Conservation (phyloP, 257 asterid species). For the Fraxinus excelsior region DNA sequence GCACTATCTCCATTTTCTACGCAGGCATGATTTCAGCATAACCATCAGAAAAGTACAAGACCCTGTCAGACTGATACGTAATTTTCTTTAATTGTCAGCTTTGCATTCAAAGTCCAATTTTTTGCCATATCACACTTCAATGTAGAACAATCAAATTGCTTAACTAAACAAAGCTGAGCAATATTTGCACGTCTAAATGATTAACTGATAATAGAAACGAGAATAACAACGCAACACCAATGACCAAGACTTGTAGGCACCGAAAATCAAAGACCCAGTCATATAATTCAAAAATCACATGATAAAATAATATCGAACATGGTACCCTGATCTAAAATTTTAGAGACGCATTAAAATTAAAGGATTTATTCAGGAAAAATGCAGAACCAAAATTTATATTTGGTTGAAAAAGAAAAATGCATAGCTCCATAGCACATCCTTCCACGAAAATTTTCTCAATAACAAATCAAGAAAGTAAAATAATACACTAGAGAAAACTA, state of each 20-base stretch:
- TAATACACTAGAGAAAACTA: neutral
- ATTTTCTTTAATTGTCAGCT: neutral
- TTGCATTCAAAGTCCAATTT: neutral
- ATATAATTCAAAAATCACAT: slow-evolving; percentile 9
- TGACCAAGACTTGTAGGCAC: neutral
- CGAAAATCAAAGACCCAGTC: neutral
- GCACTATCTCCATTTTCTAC: neutral
- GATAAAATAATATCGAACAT: slow-evolving; percentile 16
- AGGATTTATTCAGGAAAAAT: slow-evolving; percentile 13
- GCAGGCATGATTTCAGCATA: neutral
- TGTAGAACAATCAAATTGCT: neutral
- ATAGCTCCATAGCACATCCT: neutral
- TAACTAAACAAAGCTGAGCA: neutral
- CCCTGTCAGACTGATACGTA: neutral
- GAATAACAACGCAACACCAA: neutral
- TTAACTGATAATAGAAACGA: neutral
- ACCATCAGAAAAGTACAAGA: neutral
- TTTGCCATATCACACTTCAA: neutral
- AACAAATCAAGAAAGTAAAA: neutral
- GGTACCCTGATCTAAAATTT: slow-evolving; percentile 12
- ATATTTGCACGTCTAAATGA: neutral
- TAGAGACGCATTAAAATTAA: slow-evolving; percentile 3
- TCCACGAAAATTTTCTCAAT: neutral
- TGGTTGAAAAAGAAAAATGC: neutral
- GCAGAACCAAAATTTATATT: slow-evolving; percentile 22